Base-by-base conservation (phyloP, 768 basidiomycete species). In the Leccinum disarticulatum region DNA sequence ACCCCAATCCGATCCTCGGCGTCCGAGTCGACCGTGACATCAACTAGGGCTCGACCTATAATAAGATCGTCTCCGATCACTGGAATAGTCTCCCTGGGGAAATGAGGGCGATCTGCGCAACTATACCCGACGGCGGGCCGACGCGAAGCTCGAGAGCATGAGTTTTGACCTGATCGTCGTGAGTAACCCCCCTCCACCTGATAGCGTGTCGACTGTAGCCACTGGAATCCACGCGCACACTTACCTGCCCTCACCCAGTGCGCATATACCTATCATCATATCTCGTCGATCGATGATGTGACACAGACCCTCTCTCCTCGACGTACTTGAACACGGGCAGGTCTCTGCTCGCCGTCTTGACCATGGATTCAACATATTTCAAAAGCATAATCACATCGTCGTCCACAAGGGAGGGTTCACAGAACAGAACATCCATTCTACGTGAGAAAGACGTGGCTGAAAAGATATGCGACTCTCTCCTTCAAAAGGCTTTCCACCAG, bases 401-500 rank as follows among this genome's bases (percentile, higher is more conserved):
- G 71, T 85, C 41, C 85, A 89, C 61, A 75, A 64, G 43, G 73
- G 73, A 41, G 90, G 88, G 0, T 80, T 90, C 47, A 66, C 71
- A 6, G 79, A 84, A 64, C 73, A 64, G 2, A 79, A 79, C 11
- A 81, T 90, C 38, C 75, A 75, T 22, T 63, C 63, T 22, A 71
- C 78, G 4, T 90, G 81, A 80, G 41, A 73, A 66, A 0, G 87
- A 31, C 84, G 2, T 84, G 84, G 3, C 69, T 91, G 58, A 67
- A 65, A 22, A 75, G 77, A 14, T 31, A 31, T 31, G 31, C 10
- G 74, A 94, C 83, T 65, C 77, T 79, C 13, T 66, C 76, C 75
- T 87, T 91, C 82, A 76, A 75, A 91, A 95, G 8, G 87, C 83
- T 54, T 74, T 78, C 93, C 93, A 95, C 94, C 93, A 95, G 41